Evolutionary conservation across 2,329 filamentous ascomycete species (phyloP).

Genomic region (Bipolaris oryzae): DNA sequence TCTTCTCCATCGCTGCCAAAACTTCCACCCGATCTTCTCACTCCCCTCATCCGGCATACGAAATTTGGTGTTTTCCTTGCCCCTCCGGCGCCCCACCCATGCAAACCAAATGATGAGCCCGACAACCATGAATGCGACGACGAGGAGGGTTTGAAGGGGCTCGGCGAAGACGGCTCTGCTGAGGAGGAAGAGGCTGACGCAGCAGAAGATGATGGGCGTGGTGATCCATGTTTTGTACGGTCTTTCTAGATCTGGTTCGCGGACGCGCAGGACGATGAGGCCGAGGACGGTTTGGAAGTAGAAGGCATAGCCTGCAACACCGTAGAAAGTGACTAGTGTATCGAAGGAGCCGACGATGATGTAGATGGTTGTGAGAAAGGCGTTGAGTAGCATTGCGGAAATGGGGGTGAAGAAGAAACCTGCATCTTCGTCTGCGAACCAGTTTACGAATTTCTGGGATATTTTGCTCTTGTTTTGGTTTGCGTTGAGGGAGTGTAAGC

Average conservation of each 20-base stretch:
- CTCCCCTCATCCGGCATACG: conserved; percentile 23
- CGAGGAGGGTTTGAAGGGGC: conserved; percentile 86
- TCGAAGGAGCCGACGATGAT: conserved; percentile 87
- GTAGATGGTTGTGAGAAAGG: conserved; percentile 73
- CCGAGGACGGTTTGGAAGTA: conserved; percentile 96
- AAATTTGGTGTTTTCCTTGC: conserved; percentile 36
- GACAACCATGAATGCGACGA: conserved; percentile 80
- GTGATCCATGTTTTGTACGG: conserved; percentile 97
- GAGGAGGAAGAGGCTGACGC: conserved; percentile 90
- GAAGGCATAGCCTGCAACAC: conserved; percentile 94
- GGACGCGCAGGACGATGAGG: conserved; percentile 85
- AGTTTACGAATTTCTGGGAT: conserved; percentile 31
- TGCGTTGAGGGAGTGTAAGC: conserved; percentile 37
- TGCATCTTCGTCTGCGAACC: conserved; percentile 66
- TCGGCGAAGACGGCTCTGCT: conserved; percentile 88
- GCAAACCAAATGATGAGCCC: conserved; percentile 91
- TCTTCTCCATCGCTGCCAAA: conserved; percentile 53
- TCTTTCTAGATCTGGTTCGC: conserved; percentile 83
- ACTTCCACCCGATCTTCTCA: conserved; percentile 50
- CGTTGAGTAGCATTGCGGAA: conserved; percentile 85
- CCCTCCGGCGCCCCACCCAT: conserved; percentile 67
- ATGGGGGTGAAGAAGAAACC: conserved; percentile 94
- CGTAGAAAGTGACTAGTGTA: conserved; percentile 94
- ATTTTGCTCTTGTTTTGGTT: conserved; percentile 28
- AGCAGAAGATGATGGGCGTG: conserved; percentile 97